A percentile compares a stretch with the other conserved stretches of the same genome.
Conservation (phyloP, 148 eudicot genomes). For the Simmondsia chinensis region DNA sequence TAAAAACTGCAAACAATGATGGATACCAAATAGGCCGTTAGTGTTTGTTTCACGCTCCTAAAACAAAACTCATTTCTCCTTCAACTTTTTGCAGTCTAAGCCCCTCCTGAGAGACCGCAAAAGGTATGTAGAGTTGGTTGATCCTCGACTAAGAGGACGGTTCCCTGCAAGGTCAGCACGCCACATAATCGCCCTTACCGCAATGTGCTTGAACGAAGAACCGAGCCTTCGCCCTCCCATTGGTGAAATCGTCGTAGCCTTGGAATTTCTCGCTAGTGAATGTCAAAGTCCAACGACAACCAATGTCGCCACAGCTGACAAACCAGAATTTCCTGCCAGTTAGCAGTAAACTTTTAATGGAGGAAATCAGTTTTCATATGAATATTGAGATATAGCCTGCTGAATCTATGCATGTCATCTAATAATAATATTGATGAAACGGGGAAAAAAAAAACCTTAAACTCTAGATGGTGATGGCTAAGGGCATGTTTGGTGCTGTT, state of each 20-base stretch:
- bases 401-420: too few species aligned
- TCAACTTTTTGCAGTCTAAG: slow-evolving; percentile 29
- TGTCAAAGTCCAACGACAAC: slow-evolving; percentile 13
- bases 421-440: too few species aligned
- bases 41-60: neutral
- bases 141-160: slow-evolving; percentile 45
- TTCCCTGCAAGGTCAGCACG: slow-evolving; percentile 44
- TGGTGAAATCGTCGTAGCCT: slow-evolving; percentile 57
- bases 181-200: slow-evolving; percentile 41
- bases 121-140: slow-evolving; percentile 42
- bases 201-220: slow-evolving; percentile 63
- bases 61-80: neutral
- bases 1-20: too few species aligned
- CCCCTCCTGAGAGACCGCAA: slow-evolving; percentile 40
- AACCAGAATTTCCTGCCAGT: too few species aligned
- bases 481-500: too few species aligned
- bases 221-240: slow-evolving; percentile 48
- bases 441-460: too few species aligned
- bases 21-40: neutral
- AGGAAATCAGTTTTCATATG: too few species aligned
- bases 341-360: too few species aligned
- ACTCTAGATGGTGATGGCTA: too few species aligned
- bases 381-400: too few species aligned
- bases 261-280: slow-evolving; percentile 57
- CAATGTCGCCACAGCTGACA: slow-evolving; percentile 1